Base-by-base conservation (phyloP, 148 eudicot species). In the Linanthus parryae region DNA sequence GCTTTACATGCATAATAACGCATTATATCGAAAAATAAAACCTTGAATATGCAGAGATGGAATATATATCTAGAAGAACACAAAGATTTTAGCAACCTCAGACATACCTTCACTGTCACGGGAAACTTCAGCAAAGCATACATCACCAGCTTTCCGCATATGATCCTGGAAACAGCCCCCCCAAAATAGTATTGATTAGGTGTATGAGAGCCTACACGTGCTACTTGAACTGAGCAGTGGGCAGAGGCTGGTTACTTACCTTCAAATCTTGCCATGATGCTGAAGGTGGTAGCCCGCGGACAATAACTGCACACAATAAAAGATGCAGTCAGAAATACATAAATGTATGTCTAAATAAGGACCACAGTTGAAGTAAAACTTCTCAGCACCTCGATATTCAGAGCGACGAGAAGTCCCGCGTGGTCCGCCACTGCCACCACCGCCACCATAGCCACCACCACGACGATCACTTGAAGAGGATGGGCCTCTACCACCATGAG, bases 101-200 rank as follows among this genome's bases (percentile, higher is more conserved):
- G 48, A n/a, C 44, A 44, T 78, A 90, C 99, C 99, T 41, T 88
- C 90, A 52, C 85, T 72, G 55, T 88, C 99, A 46, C 88, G 84
- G 14, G 72, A 75, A 66, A 92, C 96, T 75, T 92, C 99, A 67
- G 94, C 99, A 70, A 92, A 87, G 63, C 91, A 92, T 38, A 87
- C 99, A 73, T 92, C 96, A 49, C 96, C 99, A 77, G 99, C 99
- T 68, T 88, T 92, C 44, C 99, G 88, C 99, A 92, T 92, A 58
- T 92, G 99, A 76, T 92, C 99, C 99, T 92, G 82, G 58, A 60
- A 76, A 48, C 37, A 40, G 21, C 51, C 34, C 30, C 27, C 31
- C 48, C 40, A 20, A 19, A 38, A 45, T 7, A 33, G 27, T 23
- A 23, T n/a, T n/a, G n/a, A n/a, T n/a, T n/a, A n/a, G n/a, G n/a